Conservation (phyloP, 805 yeast species). For the Cyberlindnera saturnus region DNA sequence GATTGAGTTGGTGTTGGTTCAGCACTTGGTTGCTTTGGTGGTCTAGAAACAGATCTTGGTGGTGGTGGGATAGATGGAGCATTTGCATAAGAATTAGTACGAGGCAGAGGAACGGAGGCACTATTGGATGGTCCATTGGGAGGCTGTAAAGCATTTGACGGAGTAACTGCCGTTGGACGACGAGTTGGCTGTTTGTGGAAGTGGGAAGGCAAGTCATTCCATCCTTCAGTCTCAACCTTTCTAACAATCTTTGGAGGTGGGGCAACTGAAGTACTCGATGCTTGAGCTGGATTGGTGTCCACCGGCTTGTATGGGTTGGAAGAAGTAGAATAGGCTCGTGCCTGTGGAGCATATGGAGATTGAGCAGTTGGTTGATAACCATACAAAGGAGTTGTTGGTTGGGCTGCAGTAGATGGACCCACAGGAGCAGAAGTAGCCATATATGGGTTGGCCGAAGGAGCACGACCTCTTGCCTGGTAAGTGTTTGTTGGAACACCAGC, state of each 20-base stretch:
- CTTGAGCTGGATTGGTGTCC: conserved; percentile 8
- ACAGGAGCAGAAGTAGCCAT: conserved; percentile 9
- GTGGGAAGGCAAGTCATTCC: conserved; percentile 64
- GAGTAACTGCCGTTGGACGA: conserved; percentile 41
- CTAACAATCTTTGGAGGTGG: conserved; percentile 26
- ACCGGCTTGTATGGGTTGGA: conserved; percentile 30
- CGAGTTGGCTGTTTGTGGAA: conserved; percentile 33
- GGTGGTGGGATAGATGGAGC: conserved; percentile 29
- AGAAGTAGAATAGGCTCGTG: conserved; percentile 16
- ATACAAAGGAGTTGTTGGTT: conserved; percentile 8
- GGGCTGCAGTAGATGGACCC: conserved; percentile 1
- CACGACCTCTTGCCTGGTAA: conserved; percentile 5
- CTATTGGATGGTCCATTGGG: conserved; percentile 7
- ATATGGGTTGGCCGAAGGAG: conserved; percentile 14
- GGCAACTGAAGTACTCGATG: conserved; percentile 12
- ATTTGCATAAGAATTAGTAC: conserved; percentile 20
- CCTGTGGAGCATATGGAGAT: conserved; percentile 8
- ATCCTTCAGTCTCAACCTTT: conserved; percentile 54
- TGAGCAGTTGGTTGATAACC: conserved; percentile 10
- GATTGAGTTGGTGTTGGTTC: conserved; percentile 13
- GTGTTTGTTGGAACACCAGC: conserved; percentile 6
- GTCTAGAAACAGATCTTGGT: conserved; percentile 27
- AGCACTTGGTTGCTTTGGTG: conserved; percentile 13
- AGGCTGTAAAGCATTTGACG: conserved; percentile 24
- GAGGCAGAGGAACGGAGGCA: conserved; percentile 16